These are phyloP conservation scores for Tephrocybe sp. DNA, from an alignment of 768 basidiomycete genomes.

Conservation along the genomic window DNA sequence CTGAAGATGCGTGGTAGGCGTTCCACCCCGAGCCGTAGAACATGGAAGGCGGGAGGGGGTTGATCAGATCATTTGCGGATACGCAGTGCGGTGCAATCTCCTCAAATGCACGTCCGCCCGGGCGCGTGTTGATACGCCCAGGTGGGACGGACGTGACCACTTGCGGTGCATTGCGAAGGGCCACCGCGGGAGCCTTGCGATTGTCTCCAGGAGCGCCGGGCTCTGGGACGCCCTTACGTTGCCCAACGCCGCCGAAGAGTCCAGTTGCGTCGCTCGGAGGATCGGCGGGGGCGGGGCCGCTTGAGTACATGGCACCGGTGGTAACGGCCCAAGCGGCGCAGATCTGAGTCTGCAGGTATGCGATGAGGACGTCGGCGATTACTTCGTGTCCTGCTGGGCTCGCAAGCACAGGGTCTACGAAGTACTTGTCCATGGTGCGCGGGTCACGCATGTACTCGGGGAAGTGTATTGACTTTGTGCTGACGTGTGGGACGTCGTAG, in stretches of 20 bases:
- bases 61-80: slow-evolving; percentile 96
- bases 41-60: slow-evolving; percentile 90
- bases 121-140: slow-evolving; percentile 69
- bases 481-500: slow-evolving; percentile 95
- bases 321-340: slow-evolving; percentile 83
- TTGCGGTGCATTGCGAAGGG: slow-evolving; percentile 26
- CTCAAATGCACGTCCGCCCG: slow-evolving; percentile 59
- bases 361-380: slow-evolving; percentile 86
- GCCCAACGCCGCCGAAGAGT: slow-evolving; percentile 84
- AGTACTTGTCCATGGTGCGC: slow-evolving; percentile 65
- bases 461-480: slow-evolving; percentile 81
- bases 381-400: slow-evolving; percentile 80
- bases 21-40: slow-evolving; percentile 96
- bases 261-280: slow-evolving; percentile 45
- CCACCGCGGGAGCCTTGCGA: slow-evolving; percentile 19
- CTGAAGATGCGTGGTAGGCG: slow-evolving; percentile 63
- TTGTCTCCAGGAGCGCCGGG: slow-evolving; percentile 33
- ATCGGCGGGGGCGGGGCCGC: slow-evolving; percentile 28
- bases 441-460: slow-evolving; percentile 80
- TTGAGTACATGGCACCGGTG: slow-evolving; percentile 65
- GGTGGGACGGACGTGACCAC: slow-evolving; percentile 60
- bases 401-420: slow-evolving; percentile 80
- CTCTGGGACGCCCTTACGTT: slow-evolving; percentile 75
- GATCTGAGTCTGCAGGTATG: slow-evolving; percentile 89
- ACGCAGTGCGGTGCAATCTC: slow-evolving; percentile 93